Base-by-base conservation (phyloP, 2,329 filamentous ascomycete species). In the Arthroderma sp. region DNA sequence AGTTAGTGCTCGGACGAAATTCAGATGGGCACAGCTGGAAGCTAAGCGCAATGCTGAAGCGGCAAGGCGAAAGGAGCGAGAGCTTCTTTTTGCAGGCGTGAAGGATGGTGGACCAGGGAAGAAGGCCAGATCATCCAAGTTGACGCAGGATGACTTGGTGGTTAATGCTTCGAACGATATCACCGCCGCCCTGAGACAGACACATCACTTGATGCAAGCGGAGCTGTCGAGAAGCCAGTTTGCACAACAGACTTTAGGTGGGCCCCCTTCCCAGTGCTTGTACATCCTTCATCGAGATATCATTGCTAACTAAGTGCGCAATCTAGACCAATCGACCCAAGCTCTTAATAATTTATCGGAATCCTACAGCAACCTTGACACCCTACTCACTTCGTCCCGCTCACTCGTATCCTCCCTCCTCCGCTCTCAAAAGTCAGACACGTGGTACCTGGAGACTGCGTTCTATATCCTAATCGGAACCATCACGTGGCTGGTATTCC, bases 371-470 rank as follows among this genome's bases (percentile, higher is more conserved):
- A 78, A 79, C 41, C 75, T 96, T 4, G 85, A 89, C 55, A 76
- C 77, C 8, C 74, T 95, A 58, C 72, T 98, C 33, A 72, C 76
- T 2, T 83, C 77, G 46, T 88, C 84, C 38, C 75, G 77, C 51
- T 80, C 80, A 45, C 70, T 98, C 11, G 75, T 95, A 5, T 78
- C 78, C 5, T 85, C 85, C 11, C 70, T 98, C 38, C 68, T 96
- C 39, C 78, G 78, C 49, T 91, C 85, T 51, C 86, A 93, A 60
- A 98, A 98, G 72, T 91, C 83, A 52, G 91, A 98, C 60, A 95
- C 88, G 2, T 98, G 91, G 91, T 98, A 98, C 61, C 75, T 98
- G 31, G 83, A 91, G 64, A 93, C 85, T 33, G 79, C 88, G 2
- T 80, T 96, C 52, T 93, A 88, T 60, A 73, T 95, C 54, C 74